These are phyloP conservation scores for Incumbomyces lentus DNA, from an alignment of 2,329 filamentous ascomycete genomes.

Conservation along the genomic window DNA sequence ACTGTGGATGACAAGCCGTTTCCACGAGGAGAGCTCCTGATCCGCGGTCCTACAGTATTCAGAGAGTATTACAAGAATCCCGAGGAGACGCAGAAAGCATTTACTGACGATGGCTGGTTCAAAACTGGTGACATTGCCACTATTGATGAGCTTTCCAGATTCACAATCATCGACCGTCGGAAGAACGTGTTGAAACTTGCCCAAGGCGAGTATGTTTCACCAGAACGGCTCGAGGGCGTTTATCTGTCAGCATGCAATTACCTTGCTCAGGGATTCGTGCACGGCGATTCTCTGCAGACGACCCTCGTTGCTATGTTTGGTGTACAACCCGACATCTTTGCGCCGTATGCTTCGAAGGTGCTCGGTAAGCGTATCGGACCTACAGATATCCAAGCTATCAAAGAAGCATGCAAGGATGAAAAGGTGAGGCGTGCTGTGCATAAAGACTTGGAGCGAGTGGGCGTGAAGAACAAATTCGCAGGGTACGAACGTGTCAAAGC, in stretches of 20 bases:
- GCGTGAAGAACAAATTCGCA: constrained; percentile 78
- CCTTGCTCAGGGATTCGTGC: constrained; percentile 72
- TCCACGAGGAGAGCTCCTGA: constrained; percentile 78
- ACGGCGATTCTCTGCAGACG: constrained; percentile 77
- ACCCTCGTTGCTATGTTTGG: constrained; percentile 79
- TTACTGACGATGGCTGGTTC: constrained; percentile 92
- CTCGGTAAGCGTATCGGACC: constrained; percentile 56
- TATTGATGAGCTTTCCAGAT: constrained; percentile 73
- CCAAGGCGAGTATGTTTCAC: constrained; percentile 96
- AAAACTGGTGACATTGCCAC: constrained; percentile 85
- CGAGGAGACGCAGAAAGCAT: constrained; percentile 71
- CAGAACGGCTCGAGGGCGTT: constrained; percentile 92
- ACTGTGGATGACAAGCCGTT: constrained; percentile 74
- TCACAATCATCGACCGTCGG: constrained; percentile 88
- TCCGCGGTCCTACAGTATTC: constrained; percentile 74
- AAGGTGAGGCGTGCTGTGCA: constrained; percentile 65
- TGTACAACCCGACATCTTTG: constrained; percentile 74
- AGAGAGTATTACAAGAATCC: constrained; percentile 80
- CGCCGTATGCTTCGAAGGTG: constrained; percentile 66
- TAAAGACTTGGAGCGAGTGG: constrained; percentile 68
- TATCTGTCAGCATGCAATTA: constrained; percentile 73
- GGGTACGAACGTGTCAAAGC: constrained; percentile 76
- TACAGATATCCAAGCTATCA: constrained; percentile 57
- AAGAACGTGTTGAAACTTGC: constrained; percentile 99
- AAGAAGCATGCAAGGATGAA: constrained; percentile 55